phyloP scores from a whole-genome alignment of 225 moss, liverwort and hornwort genomes.

The Climacium dendroides region DNA sequence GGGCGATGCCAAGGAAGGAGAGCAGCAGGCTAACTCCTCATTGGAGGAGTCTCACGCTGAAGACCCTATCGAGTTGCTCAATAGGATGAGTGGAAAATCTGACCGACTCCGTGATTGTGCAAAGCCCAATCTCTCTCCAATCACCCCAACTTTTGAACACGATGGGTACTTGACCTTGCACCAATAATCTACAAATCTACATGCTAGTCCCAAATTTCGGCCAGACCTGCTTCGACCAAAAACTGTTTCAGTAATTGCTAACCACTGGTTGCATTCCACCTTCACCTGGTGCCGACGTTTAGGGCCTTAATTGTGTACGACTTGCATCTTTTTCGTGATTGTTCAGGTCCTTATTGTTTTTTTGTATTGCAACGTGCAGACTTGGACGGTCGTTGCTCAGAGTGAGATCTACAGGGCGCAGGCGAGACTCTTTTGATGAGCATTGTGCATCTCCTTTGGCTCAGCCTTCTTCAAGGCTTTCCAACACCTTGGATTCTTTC shows the following conservation, averaged over 20 bases:
- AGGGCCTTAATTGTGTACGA: not conserved
- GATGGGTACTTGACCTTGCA: slow-evolving; percentile 36
- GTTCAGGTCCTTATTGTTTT: not conserved
- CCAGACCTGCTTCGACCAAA: not conserved
- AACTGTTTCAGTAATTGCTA: not conserved
- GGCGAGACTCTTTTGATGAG: slow-evolving; percentile 27
- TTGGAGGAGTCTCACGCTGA: slow-evolving; percentile 50
- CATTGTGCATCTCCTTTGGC: slow-evolving; percentile 42
- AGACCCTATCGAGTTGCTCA: slow-evolving; percentile 53
- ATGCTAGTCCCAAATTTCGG: not conserved
- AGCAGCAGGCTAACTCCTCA: slow-evolving; percentile 27
- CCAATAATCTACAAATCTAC: not conserved
- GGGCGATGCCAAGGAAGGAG: slow-evolving; percentile 53
- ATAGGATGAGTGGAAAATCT: slow-evolving; percentile 42
- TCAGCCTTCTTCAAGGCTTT: slow-evolving; percentile 29
- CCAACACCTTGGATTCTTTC: slow-evolving; percentile 25
- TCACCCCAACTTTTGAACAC: slow-evolving; percentile 71
- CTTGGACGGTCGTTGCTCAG: slow-evolving; percentile 54
- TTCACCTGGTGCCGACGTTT: not conserved
- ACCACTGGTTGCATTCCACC: not conserved
- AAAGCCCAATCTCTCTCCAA: slow-evolving; percentile 62
- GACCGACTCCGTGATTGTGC: slow-evolving; percentile 42
- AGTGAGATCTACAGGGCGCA: slow-evolving; percentile 56
- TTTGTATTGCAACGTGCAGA: slow-evolving; percentile 17
- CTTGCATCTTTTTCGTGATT: not conserved